These are phyloP conservation scores for Paxillus ammoniavirescens DNA, from an alignment of 768 basidiomycete genomes.

Conservation along the genomic window DNA sequence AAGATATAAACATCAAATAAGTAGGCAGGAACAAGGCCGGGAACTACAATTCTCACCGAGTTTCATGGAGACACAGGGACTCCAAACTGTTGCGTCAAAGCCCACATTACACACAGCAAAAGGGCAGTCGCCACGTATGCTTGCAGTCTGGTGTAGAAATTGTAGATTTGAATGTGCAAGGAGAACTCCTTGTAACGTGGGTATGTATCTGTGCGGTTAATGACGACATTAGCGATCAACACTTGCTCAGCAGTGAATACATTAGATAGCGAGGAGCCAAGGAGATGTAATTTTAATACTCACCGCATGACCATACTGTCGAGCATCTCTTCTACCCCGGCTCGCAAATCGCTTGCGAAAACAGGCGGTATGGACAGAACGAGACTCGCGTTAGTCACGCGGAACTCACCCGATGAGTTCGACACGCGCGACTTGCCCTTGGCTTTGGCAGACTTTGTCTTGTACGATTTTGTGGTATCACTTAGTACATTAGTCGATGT, in stretches of 20 bases:
- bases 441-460: conserved; percentile 25
- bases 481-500: background rate
- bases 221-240: background rate
- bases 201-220: conserved; percentile 67
- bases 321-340: conserved; percentile 84
- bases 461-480: conserved; percentile 10
- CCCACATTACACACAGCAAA: conserved; percentile 71
- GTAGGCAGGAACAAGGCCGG: background rate
- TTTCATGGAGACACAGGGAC: conserved; percentile 77
- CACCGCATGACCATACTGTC: conserved; percentile 97
- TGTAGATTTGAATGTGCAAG: conserved; percentile 78
- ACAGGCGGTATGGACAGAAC: conserved; percentile 77
- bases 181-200: conserved; percentile 83
- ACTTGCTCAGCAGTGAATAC: background rate
- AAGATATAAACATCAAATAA: background rate
- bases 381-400: conserved; percentile 61
- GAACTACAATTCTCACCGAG: conserved; percentile 51
- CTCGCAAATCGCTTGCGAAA: conserved; percentile 69
- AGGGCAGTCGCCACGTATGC: conserved; percentile 80
- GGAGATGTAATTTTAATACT: conserved; percentile 20
- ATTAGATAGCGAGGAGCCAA: background rate
- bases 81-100: conserved; percentile 90
- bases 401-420: conserved; percentile 50
- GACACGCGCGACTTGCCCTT: conserved; percentile 38
- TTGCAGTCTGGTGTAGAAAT: conserved; percentile 63